Evolutionary conservation across 768 basidiomycete species (phyloP), one percentile per base, ranked within the genome.

Genomic region (Psilocybe azurescens): DNA sequence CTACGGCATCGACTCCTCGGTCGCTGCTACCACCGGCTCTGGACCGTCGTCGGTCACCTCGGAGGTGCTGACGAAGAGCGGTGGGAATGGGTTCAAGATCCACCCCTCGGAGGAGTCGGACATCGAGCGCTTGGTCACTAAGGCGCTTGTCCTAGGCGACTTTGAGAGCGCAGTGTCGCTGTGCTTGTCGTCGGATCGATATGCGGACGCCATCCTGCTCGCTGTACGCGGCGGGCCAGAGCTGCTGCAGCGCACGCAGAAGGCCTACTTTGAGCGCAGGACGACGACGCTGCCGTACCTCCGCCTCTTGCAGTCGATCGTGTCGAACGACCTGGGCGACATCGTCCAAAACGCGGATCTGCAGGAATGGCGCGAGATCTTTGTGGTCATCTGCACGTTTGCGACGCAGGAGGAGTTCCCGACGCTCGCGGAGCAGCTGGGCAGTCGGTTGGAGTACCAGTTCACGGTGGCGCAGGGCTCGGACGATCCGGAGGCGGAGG

Each of bases 321-420:
- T 97, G 61, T 91, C 90, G 39, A 88, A 95, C 69, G 97, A 99
- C 70, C 86, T 99, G 7, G 83, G 86, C 18, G 97, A 98, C 73
- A 88, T 99, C 54, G 96, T 98, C 8, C 95, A 97, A 74, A 97
- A 98, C 68, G 97, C 96, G 24, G 95, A 99, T 67, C 73, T 99
- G 54, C 81, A 87, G 46, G 95, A 99, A 73, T 99, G 97, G 97
- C 87, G 90, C 61, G 97, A 97, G 75, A 93, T 96, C 56, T 98
- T 99, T 67, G 96, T 97, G 39, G 93, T 99, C 11, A 74, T 98
- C 9, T 98, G 96, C 79, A 98, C 97, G 0, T 99, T 96, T 76
- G 94, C 96, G 1, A 84, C 78, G 54, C 77, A 85, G 60, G 90
- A 93, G 16, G 95, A 98, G 70, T 99, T 98, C 69, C 77, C 89